These are phyloP conservation scores for Solanum sejunctum DNA, from an alignment of 257 asterid genomes.

Conservation along the genomic window DNA sequence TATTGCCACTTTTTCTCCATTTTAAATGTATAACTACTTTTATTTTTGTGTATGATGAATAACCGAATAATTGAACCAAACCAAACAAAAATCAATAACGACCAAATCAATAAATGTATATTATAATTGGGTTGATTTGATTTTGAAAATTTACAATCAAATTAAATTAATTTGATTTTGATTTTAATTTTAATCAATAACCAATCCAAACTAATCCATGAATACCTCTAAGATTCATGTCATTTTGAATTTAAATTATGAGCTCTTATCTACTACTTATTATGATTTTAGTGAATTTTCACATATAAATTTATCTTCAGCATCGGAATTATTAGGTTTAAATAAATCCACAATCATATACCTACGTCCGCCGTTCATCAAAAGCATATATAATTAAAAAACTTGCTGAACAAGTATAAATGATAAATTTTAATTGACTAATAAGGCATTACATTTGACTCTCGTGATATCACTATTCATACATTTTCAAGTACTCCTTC, in stretches of 20 bases:
- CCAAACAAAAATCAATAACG: too few relatives aligned
- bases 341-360: background rate
- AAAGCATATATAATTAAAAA: background rate
- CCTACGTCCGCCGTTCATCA: background rate
- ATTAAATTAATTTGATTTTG: too few relatives aligned
- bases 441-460: background rate
- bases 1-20: too few relatives aligned
- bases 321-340: background rate
- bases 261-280: background rate
- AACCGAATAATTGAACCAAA: too few relatives aligned
- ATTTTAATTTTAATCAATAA: too few relatives aligned
- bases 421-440: background rate
- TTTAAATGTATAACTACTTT: too few relatives aligned
- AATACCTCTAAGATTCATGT: too few relatives aligned
- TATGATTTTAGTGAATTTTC: background rate
- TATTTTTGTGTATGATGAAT: too few relatives aligned
- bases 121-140: too few relatives aligned
- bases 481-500: background rate
- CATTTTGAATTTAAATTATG: background rate
- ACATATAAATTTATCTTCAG: background rate
- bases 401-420: background rate
- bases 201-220: too few relatives aligned
- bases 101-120: too few relatives aligned
- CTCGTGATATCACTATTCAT: background rate
- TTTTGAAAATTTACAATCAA: too few relatives aligned